Conservation (phyloP, 768 basidiomycete species). For the Rhodosporidiobolus sp. region DNA sequence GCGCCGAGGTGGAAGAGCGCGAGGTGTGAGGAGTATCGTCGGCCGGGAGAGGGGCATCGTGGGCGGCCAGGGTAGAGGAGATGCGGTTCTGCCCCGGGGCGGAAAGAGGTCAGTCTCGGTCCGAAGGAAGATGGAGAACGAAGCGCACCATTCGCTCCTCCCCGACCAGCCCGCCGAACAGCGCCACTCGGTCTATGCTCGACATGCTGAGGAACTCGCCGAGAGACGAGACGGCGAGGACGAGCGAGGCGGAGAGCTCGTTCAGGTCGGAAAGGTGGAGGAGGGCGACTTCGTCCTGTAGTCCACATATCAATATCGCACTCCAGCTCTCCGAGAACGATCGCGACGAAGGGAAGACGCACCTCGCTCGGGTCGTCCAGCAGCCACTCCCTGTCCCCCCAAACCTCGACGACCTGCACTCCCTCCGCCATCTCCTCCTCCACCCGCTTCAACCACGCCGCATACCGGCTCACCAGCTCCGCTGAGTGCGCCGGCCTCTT, state of each 20-base stretch:
- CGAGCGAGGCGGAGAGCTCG: constrained; percentile 2
- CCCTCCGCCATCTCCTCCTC: background rate
- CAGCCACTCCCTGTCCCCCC: background rate
- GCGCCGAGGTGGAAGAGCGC: too few relatives aligned
- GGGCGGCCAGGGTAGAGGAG: too few relatives aligned
- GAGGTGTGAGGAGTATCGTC: too few relatives aligned
- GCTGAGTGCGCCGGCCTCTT: background rate
- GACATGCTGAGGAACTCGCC: background rate
- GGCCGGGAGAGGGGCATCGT: too few relatives aligned
- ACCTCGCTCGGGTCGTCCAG: background rate
- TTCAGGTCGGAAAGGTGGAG: background rate
- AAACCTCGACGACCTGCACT: background rate
- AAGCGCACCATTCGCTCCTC: background rate
- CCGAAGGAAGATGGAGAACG: background rate
- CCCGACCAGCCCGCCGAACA: background rate
- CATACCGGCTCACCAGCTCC: background rate
- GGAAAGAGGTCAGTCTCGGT: too few relatives aligned
- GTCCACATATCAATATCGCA: background rate
- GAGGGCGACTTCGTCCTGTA: constrained; percentile 8
- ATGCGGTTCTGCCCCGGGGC: too few relatives aligned
- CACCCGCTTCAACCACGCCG: background rate
- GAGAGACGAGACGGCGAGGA: constrained; percentile 1
- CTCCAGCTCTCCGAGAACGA: too few relatives aligned
- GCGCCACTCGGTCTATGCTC: background rate
- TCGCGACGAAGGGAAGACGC: background rate